phyloP scores from a whole-genome alignment of 495 filamentous ascomycete genomes.

The Arthonia radiata region DNA sequence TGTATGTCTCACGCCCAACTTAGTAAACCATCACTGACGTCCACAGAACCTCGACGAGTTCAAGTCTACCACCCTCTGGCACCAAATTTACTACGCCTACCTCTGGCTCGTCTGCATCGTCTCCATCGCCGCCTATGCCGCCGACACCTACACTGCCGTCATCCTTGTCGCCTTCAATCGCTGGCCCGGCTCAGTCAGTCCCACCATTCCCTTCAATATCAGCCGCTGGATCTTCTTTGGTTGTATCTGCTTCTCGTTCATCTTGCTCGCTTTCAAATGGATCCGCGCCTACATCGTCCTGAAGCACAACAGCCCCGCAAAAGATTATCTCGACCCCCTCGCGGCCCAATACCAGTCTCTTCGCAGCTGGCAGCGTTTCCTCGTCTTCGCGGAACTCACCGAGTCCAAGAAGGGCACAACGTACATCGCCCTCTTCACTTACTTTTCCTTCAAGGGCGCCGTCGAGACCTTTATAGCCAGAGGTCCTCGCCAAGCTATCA shows the following conservation, averaged over 20 bases:
- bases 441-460: slow-evolving; percentile 89
- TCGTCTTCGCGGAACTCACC: slow-evolving; percentile 81
- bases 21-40: slow-evolving; percentile 2
- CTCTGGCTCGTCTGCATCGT: slow-evolving; percentile 57
- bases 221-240: slow-evolving; percentile 76
- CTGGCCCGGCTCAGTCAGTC: slow-evolving; percentile 34
- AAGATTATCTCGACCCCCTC: slow-evolving; percentile 70
- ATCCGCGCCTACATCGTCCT: slow-evolving; percentile 55
- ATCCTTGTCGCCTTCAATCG: slow-evolving; percentile 63
- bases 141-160: slow-evolving; percentile 80
- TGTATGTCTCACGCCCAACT: slow-evolving; percentile 23
- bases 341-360: slow-evolving; percentile 63
- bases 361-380: slow-evolving; percentile 64
- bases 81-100: slow-evolving; percentile 58
- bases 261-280: slow-evolving; percentile 54
- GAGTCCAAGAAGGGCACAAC: slow-evolving; percentile 77
- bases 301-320: slow-evolving; percentile 59
- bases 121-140: slow-evolving; percentile 60
- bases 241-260: slow-evolving; percentile 69
- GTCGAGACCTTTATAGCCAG: slow-evolving; percentile 69
- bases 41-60: slow-evolving; percentile 74
- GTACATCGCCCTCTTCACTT: slow-evolving; percentile 68
- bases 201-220: slow-evolving; percentile 39
- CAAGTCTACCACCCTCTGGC: slow-evolving; percentile 50
- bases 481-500: slow-evolving; percentile 73